A percentile compares a stretch with the other conserved stretches of the same genome.
Conservation (phyloP, 2,329 filamentous ascomycete species). For the Chrysoporthe cubensis region DNA sequence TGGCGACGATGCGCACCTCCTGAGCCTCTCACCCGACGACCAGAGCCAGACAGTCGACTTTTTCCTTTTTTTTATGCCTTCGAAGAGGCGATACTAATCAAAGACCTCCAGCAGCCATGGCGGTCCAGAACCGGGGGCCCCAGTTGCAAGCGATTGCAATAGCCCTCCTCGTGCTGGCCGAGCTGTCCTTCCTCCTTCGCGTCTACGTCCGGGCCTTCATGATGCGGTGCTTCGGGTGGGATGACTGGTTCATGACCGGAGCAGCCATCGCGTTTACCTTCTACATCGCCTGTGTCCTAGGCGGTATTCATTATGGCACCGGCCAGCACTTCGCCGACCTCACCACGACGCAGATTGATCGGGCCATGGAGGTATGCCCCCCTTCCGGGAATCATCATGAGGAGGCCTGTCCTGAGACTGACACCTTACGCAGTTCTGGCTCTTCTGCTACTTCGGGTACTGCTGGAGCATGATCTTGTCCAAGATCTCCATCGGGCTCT, state of each 20-base stretch:
- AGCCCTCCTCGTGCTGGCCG: slow-evolving; percentile 35
- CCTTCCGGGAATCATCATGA: neutral
- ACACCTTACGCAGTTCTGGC: slow-evolving; percentile 30
- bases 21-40: neutral
- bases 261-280: slow-evolving; percentile 42
- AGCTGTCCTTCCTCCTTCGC: slow-evolving; percentile 38
- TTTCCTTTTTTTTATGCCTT: too few species aligned
- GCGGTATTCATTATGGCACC: slow-evolving; percentile 46
- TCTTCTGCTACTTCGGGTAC: slow-evolving; percentile 32
- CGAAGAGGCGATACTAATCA: neutral
- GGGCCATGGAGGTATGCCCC: slow-evolving; percentile 41
- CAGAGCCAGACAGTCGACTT: neutral
- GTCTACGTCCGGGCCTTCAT: slow-evolving; percentile 41
- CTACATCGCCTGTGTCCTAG: slow-evolving; percentile 40
- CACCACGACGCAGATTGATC: slow-evolving; percentile 30
- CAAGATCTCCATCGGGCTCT: slow-evolving; percentile 49
- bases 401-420: neutral
- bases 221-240: slow-evolving; percentile 44
- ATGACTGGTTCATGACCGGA: slow-evolving; percentile 45
- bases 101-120: slow-evolving; percentile 14
- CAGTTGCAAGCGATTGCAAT: slow-evolving; percentile 40
- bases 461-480: slow-evolving; percentile 35
- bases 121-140: slow-evolving; percentile 39
- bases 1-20: neutral
- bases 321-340: slow-evolving; percentile 44